These are phyloP conservation scores for Mitragyna speciosa DNA, from an alignment of 257 asterid species.

Conservation along the genomic window DNA sequence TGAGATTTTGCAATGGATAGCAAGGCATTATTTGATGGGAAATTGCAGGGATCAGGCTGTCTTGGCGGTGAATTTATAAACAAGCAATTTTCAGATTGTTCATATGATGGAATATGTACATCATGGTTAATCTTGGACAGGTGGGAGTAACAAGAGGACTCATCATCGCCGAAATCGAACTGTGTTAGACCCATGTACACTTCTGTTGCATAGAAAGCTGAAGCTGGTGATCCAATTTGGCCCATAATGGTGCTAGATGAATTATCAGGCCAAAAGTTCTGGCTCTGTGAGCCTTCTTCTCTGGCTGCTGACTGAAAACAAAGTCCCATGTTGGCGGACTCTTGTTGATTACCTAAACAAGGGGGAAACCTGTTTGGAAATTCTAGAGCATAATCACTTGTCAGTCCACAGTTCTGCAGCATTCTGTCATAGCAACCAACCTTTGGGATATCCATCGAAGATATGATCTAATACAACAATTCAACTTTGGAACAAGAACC, in stretches of 20 bases:
- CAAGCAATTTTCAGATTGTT: slow-evolving; percentile 34
- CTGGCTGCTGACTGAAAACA: slow-evolving; percentile 30
- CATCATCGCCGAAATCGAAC: slow-evolving; percentile 29
- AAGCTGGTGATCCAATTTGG: slow-evolving; percentile 59
- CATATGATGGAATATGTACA: slow-evolving; percentile 18
- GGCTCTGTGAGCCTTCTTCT: slow-evolving; percentile 29
- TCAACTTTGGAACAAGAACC: background rate
- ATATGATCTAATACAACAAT: background rate
- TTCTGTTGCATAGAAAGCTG: slow-evolving; percentile 55
- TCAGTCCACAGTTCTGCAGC: slow-evolving; percentile 35
- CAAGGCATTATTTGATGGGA: slow-evolving; percentile 14
- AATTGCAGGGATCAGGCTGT: slow-evolving; percentile 23
- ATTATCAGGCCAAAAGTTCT: slow-evolving; percentile 31
- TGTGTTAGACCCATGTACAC: slow-evolving; percentile 48
- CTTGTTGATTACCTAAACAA: slow-evolving; percentile 29
- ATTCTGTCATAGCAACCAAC: slow-evolving; percentile 27
- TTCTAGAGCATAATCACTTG: slow-evolving; percentile 33
- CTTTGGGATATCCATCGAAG: slow-evolving; percentile 40
- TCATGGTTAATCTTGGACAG: slow-evolving; percentile 34
- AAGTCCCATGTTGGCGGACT: slow-evolving; percentile 28
- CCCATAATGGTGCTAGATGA: slow-evolving; percentile 46
- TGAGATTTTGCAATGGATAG: slow-evolving; percentile 22
- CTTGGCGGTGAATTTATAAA: slow-evolving; percentile 25
- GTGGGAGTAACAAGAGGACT: slow-evolving; percentile 21
- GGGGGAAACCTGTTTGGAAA: slow-evolving; percentile 31